Evolutionary conservation across 257 asterid genomes (phyloP).

Genomic region (Datura wrightii): DNA sequence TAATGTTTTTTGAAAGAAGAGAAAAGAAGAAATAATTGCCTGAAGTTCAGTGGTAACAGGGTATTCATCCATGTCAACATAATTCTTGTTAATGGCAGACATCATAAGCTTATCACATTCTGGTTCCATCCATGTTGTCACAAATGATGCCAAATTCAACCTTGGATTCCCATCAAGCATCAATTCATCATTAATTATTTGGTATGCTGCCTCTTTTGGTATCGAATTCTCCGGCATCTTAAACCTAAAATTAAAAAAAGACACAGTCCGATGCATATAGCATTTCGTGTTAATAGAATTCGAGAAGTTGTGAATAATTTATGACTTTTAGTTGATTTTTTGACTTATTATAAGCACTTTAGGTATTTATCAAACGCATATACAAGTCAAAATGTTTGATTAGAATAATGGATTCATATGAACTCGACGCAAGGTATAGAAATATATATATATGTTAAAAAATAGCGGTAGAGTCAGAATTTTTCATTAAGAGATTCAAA

Average conservation of each 20-base stretch:
- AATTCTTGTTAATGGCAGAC: slow-evolving; percentile 37
- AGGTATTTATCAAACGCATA: too few species aligned
- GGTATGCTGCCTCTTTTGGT: slow-evolving; percentile 41
- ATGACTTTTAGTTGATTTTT: too few species aligned
- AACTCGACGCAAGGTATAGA: not conserved
- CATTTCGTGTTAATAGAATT: too few species aligned
- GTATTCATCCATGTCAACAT: slow-evolving; percentile 44
- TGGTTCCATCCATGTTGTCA: slow-evolving; percentile 43
- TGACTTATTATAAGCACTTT: too few species aligned
- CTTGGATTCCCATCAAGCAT: slow-evolving; percentile 42
- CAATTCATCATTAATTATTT: slow-evolving; percentile 40
- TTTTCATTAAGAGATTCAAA: not conserved
- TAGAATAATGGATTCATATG: too few species aligned
- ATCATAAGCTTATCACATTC: slow-evolving; percentile 42
- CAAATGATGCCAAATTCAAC: slow-evolving; percentile 40
- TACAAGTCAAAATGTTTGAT: too few species aligned
- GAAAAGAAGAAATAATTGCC: slow-evolving; percentile 5
- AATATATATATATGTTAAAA: not conserved
- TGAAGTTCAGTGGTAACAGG: slow-evolving; percentile 45
- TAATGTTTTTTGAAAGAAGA: too few species aligned
- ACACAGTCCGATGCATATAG: too few species aligned
- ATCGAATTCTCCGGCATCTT: slow-evolving; percentile 36
- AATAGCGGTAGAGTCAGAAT: not conserved
- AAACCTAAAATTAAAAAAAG: slow-evolving; percentile 22
- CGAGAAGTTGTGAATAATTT: too few species aligned